Conservation (phyloP, 352 stramenopile species). For the Phytophthora lateralis region DNA sequence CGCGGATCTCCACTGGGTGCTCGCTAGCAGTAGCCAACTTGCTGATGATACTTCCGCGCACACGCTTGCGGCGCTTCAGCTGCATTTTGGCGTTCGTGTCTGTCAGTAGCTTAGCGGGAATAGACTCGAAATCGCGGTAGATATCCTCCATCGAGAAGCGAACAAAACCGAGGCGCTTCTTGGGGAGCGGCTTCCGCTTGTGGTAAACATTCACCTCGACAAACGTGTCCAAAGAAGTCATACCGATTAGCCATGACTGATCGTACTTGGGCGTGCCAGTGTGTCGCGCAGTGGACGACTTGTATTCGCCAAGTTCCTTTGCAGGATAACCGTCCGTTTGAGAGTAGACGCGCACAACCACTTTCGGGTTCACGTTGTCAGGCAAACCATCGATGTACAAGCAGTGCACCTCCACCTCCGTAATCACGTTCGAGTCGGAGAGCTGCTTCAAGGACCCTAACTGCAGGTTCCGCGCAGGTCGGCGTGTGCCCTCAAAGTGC, state of each 20-base stretch:
- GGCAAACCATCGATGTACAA: conserved; percentile 71
- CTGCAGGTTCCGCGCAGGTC: conserved; percentile 70
- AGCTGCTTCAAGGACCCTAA: conserved; percentile 69
- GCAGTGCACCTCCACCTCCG: conserved; percentile 81
- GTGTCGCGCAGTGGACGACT: conserved; percentile 68
- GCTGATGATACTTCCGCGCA: conserved; percentile 81
- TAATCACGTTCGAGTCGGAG: conserved; percentile 86
- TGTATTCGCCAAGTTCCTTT: conserved; percentile 67
- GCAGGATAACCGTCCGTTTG: conserved; percentile 49
- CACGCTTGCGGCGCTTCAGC: conserved; percentile 79
- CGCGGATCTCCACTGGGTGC: conserved; percentile 57
- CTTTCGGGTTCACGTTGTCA: conserved; percentile 71
- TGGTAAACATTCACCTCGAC: conserved; percentile 85
- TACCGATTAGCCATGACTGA: conserved; percentile 83
- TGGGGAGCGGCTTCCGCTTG: conserved; percentile 85
- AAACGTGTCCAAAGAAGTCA: conserved; percentile 74
- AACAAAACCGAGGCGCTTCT: conserved; percentile 77
- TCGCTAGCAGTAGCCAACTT: conserved; percentile 54
- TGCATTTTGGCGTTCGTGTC: conserved; percentile 76
- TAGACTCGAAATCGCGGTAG: conserved; percentile 78
- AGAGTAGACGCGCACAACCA: conserved; percentile 70
- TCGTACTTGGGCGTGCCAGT: conserved; percentile 76
- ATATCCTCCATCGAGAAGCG: conserved; percentile 87
- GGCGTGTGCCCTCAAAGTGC: conserved; percentile 72
- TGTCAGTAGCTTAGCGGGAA: conserved; percentile 72